These are phyloP conservation scores for Capronia coronata DNA, from an alignment of 2,329 filamentous ascomycete genomes.

Conservation along the genomic window DNA sequence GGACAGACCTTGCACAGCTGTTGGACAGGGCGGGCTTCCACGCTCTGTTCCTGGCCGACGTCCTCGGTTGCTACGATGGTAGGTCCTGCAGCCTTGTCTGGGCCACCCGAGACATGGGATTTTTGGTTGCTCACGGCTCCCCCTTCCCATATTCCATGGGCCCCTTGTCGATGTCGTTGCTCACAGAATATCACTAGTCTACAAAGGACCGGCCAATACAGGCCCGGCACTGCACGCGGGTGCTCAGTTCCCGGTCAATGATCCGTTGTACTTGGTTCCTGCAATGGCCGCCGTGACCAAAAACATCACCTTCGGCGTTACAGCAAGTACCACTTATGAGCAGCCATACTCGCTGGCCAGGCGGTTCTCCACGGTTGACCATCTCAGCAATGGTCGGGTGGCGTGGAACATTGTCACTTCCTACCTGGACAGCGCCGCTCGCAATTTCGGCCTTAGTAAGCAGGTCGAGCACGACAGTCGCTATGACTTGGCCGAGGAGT, in stretches of 20 bases:
- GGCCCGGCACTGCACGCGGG: constrained; percentile 36
- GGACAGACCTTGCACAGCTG: constrained; percentile 44
- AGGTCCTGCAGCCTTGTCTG: constrained; percentile 1
- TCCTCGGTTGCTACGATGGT: constrained; percentile 31
- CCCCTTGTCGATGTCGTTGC: not conserved
- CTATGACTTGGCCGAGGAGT: constrained; percentile 46
- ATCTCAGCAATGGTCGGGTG: constrained; percentile 56
- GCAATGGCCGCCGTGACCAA: constrained; percentile 45
- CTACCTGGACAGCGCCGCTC: constrained; percentile 44
- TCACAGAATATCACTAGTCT: constrained; percentile 28
- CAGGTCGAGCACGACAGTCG: constrained; percentile 46
- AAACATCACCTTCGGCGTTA: constrained; percentile 56
- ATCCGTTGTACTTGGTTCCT: constrained; percentile 54
- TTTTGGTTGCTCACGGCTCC: not conserved
- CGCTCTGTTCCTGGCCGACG: constrained; percentile 48
- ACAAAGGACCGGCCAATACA: constrained; percentile 39
- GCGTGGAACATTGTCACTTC: constrained; percentile 49
- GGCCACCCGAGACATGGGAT: not conserved
- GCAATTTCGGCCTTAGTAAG: constrained; percentile 43
- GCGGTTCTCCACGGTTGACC: constrained; percentile 60
- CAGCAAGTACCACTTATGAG: constrained; percentile 62
- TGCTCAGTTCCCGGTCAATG: constrained; percentile 42
- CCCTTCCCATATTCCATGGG: not conserved
- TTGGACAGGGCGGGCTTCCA: constrained; percentile 47
- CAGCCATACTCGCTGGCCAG: constrained; percentile 61